phyloP scores from a whole-genome alignment of 176 grass and related monocot species.

The Lolium rigidum region DNA sequence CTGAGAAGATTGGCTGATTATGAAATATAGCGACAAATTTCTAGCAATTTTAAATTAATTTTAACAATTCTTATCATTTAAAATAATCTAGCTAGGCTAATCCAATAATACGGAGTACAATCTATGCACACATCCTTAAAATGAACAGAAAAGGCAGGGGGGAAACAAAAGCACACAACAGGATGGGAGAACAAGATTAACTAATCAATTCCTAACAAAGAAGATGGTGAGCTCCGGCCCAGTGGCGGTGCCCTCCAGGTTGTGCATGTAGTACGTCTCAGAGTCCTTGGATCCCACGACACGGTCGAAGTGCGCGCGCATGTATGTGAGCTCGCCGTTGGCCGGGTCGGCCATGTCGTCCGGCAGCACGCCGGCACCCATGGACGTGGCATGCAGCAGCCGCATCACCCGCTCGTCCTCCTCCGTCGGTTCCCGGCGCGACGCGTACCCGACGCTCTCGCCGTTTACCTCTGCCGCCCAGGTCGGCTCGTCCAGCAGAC shows the following conservation, averaged over 20 bases:
- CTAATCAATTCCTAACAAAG: slow-evolving; percentile 76
- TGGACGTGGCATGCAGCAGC: slow-evolving; percentile 77
- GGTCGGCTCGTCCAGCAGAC: slow-evolving; percentile 71
- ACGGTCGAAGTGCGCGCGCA: slow-evolving; percentile 80
- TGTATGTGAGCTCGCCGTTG: slow-evolving; percentile 87
- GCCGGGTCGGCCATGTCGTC: slow-evolving; percentile 58
- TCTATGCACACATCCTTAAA: slow-evolving; percentile 2
- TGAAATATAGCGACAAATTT: too few species aligned
- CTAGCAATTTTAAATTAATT: not conserved
- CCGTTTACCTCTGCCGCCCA: slow-evolving; percentile 83
- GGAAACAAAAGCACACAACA: not conserved
- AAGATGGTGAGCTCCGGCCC: slow-evolving; percentile 84
- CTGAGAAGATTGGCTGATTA: too few species aligned
- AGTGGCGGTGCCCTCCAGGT: slow-evolving; percentile 62
- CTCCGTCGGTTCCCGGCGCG: slow-evolving; percentile 66
- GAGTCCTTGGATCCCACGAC: slow-evolving; percentile 85
- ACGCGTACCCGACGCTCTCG: slow-evolving; percentile 69
- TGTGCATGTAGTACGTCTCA: slow-evolving; percentile 95
- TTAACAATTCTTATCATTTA: not conserved
- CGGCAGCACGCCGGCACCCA: slow-evolving; percentile 89
- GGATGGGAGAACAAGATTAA: not conserved
- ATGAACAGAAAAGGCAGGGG: not conserved
- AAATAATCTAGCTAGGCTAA: slow-evolving; percentile 20
- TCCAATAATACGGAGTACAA: not conserved
- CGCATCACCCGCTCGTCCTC: slow-evolving; percentile 74